These are phyloP conservation scores for Areca catechu DNA, from an alignment of 176 grass and related monocot species.

Conservation along the genomic window DNA sequence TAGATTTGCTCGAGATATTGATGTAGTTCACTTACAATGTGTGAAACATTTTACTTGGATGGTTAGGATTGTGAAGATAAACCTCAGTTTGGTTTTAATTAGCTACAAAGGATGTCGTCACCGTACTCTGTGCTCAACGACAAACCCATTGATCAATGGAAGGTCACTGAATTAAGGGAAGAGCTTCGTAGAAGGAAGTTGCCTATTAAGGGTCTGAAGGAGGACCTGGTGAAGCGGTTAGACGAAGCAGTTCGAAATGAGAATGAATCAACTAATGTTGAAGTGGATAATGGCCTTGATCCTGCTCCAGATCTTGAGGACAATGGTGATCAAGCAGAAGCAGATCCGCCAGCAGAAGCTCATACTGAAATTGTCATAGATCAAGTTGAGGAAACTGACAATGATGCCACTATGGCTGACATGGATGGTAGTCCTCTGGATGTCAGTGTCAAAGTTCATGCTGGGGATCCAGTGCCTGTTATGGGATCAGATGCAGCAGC, in stretches of 20 bases:
- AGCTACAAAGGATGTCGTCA: constrained; percentile 21
- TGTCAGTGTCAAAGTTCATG: constrained; percentile 15
- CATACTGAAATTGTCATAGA: constrained; percentile 4
- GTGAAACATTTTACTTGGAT: no score
- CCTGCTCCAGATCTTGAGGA: constrained; percentile 16
- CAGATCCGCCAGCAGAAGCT: constrained; percentile 9
- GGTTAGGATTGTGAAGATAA: background rate
- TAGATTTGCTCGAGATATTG: no score
- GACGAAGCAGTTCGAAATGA: constrained; percentile 44
- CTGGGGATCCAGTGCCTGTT: constrained; percentile 10
- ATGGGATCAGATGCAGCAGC: background rate
- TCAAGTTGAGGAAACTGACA: constrained; percentile 13
- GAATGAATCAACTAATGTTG: constrained; percentile 11
- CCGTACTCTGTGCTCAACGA: constrained; percentile 47
- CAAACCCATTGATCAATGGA: constrained; percentile 81
- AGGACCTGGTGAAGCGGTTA: constrained; percentile 63
- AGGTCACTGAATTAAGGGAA: constrained; percentile 63
- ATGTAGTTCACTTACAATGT: no score
- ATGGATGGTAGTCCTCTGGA: constrained; percentile 17
- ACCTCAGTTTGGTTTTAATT: background rate
- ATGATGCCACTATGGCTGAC: background rate
- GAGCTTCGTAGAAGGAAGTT: constrained; percentile 60
- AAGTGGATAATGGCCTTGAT: constrained; percentile 11
- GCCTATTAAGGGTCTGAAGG: constrained; percentile 54
- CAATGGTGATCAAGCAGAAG: constrained; percentile 7